Evolutionary conservation across 2,329 filamentous ascomycete genomes (phyloP).

Genomic region (Aspergillus tubingensis): DNA sequence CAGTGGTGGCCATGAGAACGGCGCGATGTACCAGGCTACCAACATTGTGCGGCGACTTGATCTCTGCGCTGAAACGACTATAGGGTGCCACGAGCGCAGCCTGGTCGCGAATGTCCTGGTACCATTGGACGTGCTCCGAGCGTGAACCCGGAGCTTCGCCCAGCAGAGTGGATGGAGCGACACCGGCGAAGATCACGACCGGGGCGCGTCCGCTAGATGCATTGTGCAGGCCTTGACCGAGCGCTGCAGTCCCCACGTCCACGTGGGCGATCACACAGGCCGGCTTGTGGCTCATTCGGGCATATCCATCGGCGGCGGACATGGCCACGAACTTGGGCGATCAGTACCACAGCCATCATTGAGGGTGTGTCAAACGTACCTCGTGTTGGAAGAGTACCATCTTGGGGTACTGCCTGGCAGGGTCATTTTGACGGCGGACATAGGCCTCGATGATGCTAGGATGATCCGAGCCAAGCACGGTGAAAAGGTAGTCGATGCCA

Average conservation of each 20-base stretch:
- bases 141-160: constrained; percentile 12
- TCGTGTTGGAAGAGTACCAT: constrained; percentile 17
- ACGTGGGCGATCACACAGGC: constrained; percentile 17
- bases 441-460: constrained; percentile 17
- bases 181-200: constrained; percentile 13
- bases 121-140: constrained; percentile 63
- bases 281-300: constrained; percentile 12
- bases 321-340: constrained; percentile 12
- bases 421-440: constrained; percentile 14
- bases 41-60: constrained; percentile 78
- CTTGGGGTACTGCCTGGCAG: constrained; percentile 9
- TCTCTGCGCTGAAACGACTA: constrained; percentile 76
- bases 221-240: constrained; percentile 16
- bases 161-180: constrained; percentile 12
- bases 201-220: constrained; percentile 16
- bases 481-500: constrained; percentile 14
- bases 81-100: constrained; percentile 77
- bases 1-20: constrained; percentile 73
- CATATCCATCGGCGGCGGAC: constrained; percentile 15
- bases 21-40: constrained; percentile 86
- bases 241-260: constrained; percentile 15
- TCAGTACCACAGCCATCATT: neutral
- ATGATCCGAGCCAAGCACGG: constrained; percentile 15
- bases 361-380: neutral
- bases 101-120: constrained; percentile 78